These are phyloP conservation scores for Acacia concinna DNA, from an alignment of 331 rosid genomes.

Conservation along the genomic window DNA sequence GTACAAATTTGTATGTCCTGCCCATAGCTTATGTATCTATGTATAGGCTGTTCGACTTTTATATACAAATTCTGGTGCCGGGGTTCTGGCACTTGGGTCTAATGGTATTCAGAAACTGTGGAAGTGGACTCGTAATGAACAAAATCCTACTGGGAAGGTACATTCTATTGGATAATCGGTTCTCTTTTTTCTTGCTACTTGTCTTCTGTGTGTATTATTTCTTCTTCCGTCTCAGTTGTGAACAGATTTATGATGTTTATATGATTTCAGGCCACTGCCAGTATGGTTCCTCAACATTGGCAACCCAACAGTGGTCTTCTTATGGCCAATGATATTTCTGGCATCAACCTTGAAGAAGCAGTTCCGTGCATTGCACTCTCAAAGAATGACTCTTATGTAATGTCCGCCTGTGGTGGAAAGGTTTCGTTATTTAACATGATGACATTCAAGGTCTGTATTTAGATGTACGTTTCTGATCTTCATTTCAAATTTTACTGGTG, in stretches of 20 bases:
- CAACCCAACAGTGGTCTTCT: conserved; percentile 80
- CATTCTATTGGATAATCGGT: conserved; percentile 13
- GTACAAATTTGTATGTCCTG: conserved; percentile 11
- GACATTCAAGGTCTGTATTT: conserved; percentile 67
- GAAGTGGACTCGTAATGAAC: conserved; percentile 82
- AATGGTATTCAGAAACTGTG: conserved; percentile 83
- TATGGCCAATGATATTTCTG: conserved; percentile 73
- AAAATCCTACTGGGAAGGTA: conserved; percentile 75
- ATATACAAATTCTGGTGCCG: conserved; percentile 71
- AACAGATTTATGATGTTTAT: conserved; percentile 38
- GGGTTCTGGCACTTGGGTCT: conserved; percentile 88
- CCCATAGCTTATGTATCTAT: conserved; percentile 14
- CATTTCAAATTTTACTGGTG: conserved; percentile 16
- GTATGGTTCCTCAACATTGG: conserved; percentile 82
- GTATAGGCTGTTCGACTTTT: conserved; percentile 74
- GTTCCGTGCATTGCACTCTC: conserved; percentile 88
- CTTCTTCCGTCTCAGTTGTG: conserved; percentile 21
- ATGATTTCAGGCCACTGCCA: conserved; percentile 78
- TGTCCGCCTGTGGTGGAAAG: conserved; percentile 88
- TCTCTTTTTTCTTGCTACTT: not conserved
- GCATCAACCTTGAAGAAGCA: conserved; percentile 83
- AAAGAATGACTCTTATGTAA: conserved; percentile 81
- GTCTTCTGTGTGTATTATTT: conserved; percentile 20
- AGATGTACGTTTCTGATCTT: conserved; percentile 8
- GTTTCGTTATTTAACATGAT: conserved; percentile 78